phyloP scores from a whole-genome alignment of 2,329 filamentous ascomycete genomes.

The Fusarium drepaniforme region DNA sequence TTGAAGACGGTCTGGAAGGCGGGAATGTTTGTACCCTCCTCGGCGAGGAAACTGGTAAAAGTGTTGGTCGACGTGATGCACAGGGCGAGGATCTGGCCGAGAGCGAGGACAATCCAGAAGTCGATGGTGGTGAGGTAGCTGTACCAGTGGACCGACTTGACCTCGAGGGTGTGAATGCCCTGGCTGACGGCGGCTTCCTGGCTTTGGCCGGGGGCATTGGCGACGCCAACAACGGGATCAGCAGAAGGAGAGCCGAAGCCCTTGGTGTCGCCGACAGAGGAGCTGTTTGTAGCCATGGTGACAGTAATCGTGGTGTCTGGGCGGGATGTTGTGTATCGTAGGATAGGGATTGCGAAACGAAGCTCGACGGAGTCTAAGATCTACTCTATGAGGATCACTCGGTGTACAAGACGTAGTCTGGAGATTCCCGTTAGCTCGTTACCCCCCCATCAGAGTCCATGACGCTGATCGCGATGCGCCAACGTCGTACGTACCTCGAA shows the following conservation, averaged over 20 bases:
- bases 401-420: constrained; percentile 27
- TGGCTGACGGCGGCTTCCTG: constrained; percentile 57
- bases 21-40: constrained; percentile 80
- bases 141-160: constrained; percentile 69
- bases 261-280: constrained; percentile 37
- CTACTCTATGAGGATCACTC: constrained; percentile 27
- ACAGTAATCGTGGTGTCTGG: not conserved
- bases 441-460: not conserved
- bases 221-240: constrained; percentile 13
- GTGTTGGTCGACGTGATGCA: constrained; percentile 96
- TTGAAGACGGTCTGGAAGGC: constrained; percentile 98
- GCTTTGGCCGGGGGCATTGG: constrained; percentile 16
- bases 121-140: constrained; percentile 85
- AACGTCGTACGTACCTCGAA: constrained; percentile 23
- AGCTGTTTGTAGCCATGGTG: constrained; percentile 29
- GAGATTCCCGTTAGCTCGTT: not conserved
- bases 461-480: not conserved
- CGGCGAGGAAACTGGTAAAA: constrained; percentile 80
- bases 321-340: constrained; percentile 11
- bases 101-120: constrained; percentile 85
- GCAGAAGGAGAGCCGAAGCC: constrained; percentile 33
- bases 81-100: constrained; percentile 88
- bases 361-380: constrained; percentile 6
- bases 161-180: constrained; percentile 68
- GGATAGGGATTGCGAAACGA: constrained; percentile 8